These are phyloP conservation scores for Aspergillus brunneoviolaceus DNA, from an alignment of 2,329 filamentous ascomycete species.

Conservation along the genomic window DNA sequence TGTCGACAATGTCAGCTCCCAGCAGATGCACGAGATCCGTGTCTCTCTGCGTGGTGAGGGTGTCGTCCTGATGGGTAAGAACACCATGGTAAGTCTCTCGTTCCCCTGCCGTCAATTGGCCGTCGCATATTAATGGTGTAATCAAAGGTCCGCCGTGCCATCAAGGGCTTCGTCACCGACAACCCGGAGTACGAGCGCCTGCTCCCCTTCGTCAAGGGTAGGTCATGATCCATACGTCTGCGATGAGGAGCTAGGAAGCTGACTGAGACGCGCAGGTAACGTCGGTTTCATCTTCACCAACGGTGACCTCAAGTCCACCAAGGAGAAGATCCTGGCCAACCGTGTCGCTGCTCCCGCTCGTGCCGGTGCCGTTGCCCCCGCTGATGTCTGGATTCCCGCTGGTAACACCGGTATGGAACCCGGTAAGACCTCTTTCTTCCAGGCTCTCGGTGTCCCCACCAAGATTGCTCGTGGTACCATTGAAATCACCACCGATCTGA, in stretches of 20 bases:
- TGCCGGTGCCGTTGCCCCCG: slow-evolving; percentile 93
- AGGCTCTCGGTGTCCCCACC: slow-evolving; percentile 99
- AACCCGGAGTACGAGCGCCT: slow-evolving; percentile 97
- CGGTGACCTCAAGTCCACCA: slow-evolving; percentile 83
- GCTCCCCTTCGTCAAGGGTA: slow-evolving; percentile 85
- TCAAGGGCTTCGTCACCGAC: slow-evolving; percentile 90
- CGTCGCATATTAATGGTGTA: slow-evolving; percentile 9
- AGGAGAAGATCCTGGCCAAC: slow-evolving; percentile 94
- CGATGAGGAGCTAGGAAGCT: slow-evolving; percentile 5
- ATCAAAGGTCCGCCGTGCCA: slow-evolving; percentile 81
- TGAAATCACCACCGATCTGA: slow-evolving; percentile 97
- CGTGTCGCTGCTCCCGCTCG: slow-evolving; percentile 96
- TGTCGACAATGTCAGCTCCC: slow-evolving; percentile 99
- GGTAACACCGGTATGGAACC: slow-evolving; percentile 99
- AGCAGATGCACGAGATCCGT: slow-evolving; percentile 99
- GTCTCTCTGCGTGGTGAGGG: slow-evolving; percentile 83
- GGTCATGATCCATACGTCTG: slow-evolving; percentile 10
- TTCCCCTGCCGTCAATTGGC: too few species aligned
- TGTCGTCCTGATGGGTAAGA: slow-evolving; percentile 99
- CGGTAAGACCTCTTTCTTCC: slow-evolving; percentile 99
- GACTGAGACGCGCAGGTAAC: slow-evolving; percentile 60
- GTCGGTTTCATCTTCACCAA: slow-evolving; percentile 99
- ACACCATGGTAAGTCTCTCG: slow-evolving; percentile 81
- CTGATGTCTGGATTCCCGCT: slow-evolving; percentile 90
- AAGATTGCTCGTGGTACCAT: slow-evolving; percentile 99